phyloP scores from a whole-genome alignment of 129 eudicot species.

The Sambucus nigra region DNA sequence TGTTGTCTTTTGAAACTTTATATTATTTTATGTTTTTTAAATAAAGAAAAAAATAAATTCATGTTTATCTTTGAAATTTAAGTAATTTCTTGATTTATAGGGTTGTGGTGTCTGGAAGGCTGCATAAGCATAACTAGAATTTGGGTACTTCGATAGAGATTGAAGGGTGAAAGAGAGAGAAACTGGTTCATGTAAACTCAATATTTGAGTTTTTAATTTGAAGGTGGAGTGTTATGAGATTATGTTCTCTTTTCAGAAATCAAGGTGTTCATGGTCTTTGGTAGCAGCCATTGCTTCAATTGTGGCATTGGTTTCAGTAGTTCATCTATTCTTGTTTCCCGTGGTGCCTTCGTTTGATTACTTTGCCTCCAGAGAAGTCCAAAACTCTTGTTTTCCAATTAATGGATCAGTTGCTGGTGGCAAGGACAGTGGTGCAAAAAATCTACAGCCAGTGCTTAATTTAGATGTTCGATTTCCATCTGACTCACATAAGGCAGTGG shows the following conservation, averaged over 20 bases:
- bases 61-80: no score
- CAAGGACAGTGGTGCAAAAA: slow-evolving; percentile 13
- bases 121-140: slow-evolving; percentile 6
- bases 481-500: slow-evolving; percentile 73
- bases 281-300: slow-evolving; percentile 43
- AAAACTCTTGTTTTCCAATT: slow-evolving; percentile 32
- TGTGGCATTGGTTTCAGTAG: slow-evolving; percentile 38
- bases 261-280: slow-evolving; percentile 75
- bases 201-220: background rate
- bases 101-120: slow-evolving; percentile 8
- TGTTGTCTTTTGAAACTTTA: no score
- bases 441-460: slow-evolving; percentile 20
- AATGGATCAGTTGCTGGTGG: slow-evolving; percentile 28
- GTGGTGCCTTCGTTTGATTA: slow-evolving; percentile 43
- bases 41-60: no score
- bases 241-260: slow-evolving; percentile 59
- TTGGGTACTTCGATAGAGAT: slow-evolving; percentile 4
- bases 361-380: slow-evolving; percentile 42
- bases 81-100: slow-evolving; percentile 17
- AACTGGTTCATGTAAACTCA: slow-evolving; percentile 14
- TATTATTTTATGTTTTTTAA: no score
- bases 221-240: slow-evolving; percentile 22
- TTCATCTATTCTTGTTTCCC: slow-evolving; percentile 60
- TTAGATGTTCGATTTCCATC: slow-evolving; percentile 49
- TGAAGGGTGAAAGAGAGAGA: slow-evolving; percentile 3